A percentile compares a stretch with the other conserved stretches of the same genome.
phyloP scores from a whole-genome alignment of 208 protist species.

The Leishmania braziliensis region DNA sequence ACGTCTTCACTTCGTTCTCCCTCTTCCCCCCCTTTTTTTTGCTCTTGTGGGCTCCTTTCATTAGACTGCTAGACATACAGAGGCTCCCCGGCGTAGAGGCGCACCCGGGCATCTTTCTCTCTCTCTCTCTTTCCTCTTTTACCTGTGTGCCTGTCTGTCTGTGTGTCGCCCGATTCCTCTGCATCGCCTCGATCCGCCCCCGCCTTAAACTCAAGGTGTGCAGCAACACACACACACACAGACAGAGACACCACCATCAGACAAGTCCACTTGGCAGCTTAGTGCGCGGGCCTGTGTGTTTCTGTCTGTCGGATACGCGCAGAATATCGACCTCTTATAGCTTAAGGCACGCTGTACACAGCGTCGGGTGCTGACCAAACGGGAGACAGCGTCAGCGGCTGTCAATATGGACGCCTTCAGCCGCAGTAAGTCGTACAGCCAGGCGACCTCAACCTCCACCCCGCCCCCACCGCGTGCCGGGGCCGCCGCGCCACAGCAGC shows the following conservation, averaged over 20 bases:
- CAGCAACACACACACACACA: neutral
- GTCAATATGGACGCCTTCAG: conserved; percentile 28
- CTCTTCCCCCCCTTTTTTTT: neutral
- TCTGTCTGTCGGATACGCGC: neutral
- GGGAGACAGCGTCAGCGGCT: neutral
- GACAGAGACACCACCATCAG: neutral
- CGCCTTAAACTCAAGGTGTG: neutral
- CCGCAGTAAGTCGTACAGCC: conserved; percentile 42
- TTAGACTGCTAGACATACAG: conserved; percentile 2
- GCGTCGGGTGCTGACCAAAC: neutral
- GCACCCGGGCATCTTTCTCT: neutral
- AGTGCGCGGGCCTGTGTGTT: neutral
- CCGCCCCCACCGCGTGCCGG: conserved; percentile 9
- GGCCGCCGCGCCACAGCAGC: conserved; percentile 6
- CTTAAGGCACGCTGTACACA: neutral
- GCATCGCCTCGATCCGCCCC: neutral
- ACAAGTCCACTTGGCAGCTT: neutral
- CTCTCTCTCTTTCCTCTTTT: neutral
- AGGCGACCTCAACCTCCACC: conserved; percentile 18
- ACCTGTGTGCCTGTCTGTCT: neutral
- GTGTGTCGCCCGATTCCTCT: neutral
- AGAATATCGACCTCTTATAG: neutral
- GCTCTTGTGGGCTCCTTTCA: neutral
- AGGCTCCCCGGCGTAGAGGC: neutral
- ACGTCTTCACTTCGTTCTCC: neutral